Base-by-base conservation (phyloP, 768 basidiomycete species). In the Neoboletus brunneissimus region DNA sequence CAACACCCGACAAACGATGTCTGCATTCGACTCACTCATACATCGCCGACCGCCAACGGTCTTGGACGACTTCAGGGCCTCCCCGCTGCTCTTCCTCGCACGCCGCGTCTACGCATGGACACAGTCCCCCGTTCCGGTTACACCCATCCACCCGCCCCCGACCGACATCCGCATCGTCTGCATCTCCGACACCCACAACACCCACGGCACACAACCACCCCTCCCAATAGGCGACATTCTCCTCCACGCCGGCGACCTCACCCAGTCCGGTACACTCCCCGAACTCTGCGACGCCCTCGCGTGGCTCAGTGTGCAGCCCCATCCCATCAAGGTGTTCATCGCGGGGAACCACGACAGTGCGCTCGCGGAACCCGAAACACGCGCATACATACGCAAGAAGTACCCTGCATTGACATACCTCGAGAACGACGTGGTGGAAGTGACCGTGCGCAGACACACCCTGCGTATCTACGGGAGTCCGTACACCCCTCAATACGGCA, bases 331-430 rank as follows among this genome's bases (percentile, higher is more conserved):
- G 50, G 37, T 79, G 20, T 70, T 77, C 56, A 72, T 79, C 34
- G 79, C 73, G 9, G 79, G 79, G 2, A 79, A 80, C 55, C 79
- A 77, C 62, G 77, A 79, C 48, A n/a, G 31, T 2, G 50, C 55
- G 12, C 70, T 78, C 38, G 58, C 59, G 4, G 60, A 59, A 16
- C 48, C 58, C 6, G 59, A 66, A 20, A 61, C 42, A 27, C n/a
- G 53, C 46, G 10, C 50, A 45, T 42, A 60, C 57, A 22, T 70
- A 2, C 54, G 60, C 37, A 44, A 42, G 12, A 15, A 43, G 8
- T 73, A 66, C 57, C 70, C 74, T 16, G 41, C 54, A 7, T 61
- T 78, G 5, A 72, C 59, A 0, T 80, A 79, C 51, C 75, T 81
- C 51, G 62, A 75, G 43, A 71, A 79, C 20, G 52, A 68, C 3